These are phyloP conservation scores for Cytospora chrysosperma DNA, from an alignment of 2,329 filamentous ascomycete species.

Conservation along the genomic window DNA sequence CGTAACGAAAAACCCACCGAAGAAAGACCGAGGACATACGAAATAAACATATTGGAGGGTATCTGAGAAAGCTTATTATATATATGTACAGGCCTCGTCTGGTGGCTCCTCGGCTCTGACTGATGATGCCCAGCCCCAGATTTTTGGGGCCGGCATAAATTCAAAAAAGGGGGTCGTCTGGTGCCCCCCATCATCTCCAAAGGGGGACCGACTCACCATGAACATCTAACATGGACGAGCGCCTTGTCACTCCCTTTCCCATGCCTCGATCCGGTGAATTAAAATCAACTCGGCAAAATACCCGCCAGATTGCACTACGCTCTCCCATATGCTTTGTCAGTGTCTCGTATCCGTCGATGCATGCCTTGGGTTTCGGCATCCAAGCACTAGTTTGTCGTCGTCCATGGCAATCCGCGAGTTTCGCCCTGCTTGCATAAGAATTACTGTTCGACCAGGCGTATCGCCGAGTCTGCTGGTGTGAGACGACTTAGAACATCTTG, in stretches of 20 bases:
- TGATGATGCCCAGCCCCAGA: conserved; percentile 14
- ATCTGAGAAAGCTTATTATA: conserved; percentile 25
- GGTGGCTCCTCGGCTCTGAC: conserved; percentile 10
- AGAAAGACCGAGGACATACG: not conserved
- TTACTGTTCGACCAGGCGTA: not conserved
- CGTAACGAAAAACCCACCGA: not conserved
- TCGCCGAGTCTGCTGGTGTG: conserved; percentile 3
- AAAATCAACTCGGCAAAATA: conserved; percentile 4
- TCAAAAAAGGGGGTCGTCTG: conserved; percentile 2
- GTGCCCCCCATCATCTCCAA: not conserved
- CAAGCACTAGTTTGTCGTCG: not conserved
- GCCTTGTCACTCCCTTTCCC: not conserved
- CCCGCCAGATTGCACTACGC: conserved; percentile 13
- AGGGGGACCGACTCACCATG: not conserved
- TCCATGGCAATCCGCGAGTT: not conserved
- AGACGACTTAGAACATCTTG: not conserved
- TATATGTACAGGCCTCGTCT: conserved; percentile 18
- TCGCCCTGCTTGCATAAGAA: not conserved
- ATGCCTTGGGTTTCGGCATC: not conserved
- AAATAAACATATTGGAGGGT: conserved; percentile 18
- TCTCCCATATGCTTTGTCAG: conserved; percentile 10
- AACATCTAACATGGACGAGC: conserved; percentile 4
- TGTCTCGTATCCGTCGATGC: conserved; percentile 1
- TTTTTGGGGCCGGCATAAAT: conserved; percentile 8
- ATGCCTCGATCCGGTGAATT: not conserved